phyloP scores from a whole-genome alignment of 1,284 basidiomycete genomes.

The Boletellus deceptivus region DNA sequence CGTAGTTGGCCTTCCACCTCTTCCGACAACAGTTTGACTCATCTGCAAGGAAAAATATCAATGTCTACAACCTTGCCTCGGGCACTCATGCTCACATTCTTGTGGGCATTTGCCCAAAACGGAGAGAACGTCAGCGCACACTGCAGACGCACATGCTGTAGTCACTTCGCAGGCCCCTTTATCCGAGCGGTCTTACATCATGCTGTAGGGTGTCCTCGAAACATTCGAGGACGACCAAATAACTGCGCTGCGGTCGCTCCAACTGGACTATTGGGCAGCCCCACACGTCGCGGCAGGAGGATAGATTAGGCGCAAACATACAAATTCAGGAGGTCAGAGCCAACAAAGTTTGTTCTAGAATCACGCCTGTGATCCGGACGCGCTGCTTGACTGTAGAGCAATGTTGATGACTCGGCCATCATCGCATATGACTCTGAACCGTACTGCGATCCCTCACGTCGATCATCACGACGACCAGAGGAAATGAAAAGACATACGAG shows the following conservation, averaged over 20 bases:
- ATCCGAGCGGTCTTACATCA: slow-evolving; percentile 10
- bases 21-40: slow-evolving; percentile 58
- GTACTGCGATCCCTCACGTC: slow-evolving; percentile 42
- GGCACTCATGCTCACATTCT: slow-evolving; percentile 59
- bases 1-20: slow-evolving; percentile 26
- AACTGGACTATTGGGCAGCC: no score
- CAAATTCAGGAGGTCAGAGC: background rate
- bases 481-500: slow-evolving; percentile 45
- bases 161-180: slow-evolving; percentile 1
- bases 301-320: background rate
- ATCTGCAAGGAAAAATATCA: slow-evolving; percentile 43
- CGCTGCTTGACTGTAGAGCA: slow-evolving; percentile 6
- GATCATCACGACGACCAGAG: background rate
- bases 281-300: no score
- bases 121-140: no score
- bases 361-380: slow-evolving; percentile 1
- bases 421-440: slow-evolving; percentile 69
- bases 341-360: no score
- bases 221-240: no score
- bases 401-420: slow-evolving; percentile 51
- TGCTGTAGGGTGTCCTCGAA: background rate
- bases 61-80: background rate
- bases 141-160: no score
- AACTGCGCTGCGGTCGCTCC: no score
- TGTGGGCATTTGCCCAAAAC: slow-evolving; percentile 56